A percentile compares a stretch with the other conserved stretches of the same genome.
Evolutionary conservation across 2,329 filamentous ascomycete species (phyloP).

Genomic region (Arthrobotrys iridis): DNA sequence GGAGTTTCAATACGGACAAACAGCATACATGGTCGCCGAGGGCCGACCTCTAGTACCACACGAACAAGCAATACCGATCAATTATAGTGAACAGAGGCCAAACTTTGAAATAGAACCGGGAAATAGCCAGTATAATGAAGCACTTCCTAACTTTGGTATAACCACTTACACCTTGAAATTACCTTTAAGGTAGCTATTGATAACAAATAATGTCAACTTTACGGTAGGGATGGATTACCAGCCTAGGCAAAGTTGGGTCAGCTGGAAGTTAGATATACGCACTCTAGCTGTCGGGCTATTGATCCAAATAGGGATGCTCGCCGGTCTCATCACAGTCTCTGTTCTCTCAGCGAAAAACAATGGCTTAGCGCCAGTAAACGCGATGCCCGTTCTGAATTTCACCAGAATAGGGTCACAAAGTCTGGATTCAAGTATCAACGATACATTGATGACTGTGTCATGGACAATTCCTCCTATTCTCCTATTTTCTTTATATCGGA

Average conservation of each 20-base stretch:
- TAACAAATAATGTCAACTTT: too few relatives aligned
- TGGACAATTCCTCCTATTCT: slow-evolving; percentile 20
- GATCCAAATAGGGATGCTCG: neutral
- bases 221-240: too few relatives aligned
- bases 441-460: neutral
- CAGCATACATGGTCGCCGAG: too few relatives aligned
- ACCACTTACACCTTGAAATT: too few relatives aligned
- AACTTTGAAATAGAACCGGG: too few relatives aligned
- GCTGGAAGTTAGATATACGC: neutral
- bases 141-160: too few relatives aligned
- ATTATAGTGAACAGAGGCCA: too few relatives aligned
- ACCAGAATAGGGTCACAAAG: neutral
- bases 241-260: neutral
- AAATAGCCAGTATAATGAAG: too few relatives aligned
- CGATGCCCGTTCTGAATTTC: neutral
- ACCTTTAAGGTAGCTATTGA: too few relatives aligned
- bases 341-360: neutral
- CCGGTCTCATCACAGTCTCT: neutral
- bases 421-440: neutral
- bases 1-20: too few relatives aligned
- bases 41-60: too few relatives aligned
- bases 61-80: too few relatives aligned
- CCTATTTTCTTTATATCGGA: slow-evolving; percentile 1
- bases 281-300: neutral
- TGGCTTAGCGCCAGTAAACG: neutral